phyloP scores from a whole-genome alignment of 2,329 filamentous ascomycete genomes.

The Apiospora pterosperma region DNA sequence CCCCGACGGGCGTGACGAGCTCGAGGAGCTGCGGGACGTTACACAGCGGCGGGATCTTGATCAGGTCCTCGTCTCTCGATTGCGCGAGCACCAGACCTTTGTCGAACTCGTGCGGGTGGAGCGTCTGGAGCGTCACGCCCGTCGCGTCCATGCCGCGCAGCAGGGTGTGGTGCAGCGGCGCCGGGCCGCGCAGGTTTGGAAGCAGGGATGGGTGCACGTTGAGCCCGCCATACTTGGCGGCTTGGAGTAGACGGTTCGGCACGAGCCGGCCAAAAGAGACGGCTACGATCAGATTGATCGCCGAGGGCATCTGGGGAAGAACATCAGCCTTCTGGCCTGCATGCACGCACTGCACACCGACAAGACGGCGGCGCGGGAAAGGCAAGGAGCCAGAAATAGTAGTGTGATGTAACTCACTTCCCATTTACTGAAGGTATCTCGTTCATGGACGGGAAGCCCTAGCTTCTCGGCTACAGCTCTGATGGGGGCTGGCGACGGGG shows the following conservation, averaged over 20 bases:
- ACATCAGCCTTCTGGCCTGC: neutral
- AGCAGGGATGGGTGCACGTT: conserved; percentile 93
- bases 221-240: conserved; percentile 76
- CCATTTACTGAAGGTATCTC: conserved; percentile 83
- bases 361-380: neutral
- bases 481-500: conserved; percentile 62
- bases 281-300: conserved; percentile 77
- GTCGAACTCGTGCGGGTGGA: conserved; percentile 75
- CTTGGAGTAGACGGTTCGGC: conserved; percentile 68
- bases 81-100: conserved; percentile 73
- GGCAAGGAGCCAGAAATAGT: neutral
- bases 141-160: conserved; percentile 58
- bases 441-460: conserved; percentile 65
- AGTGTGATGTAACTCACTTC: conserved; percentile 45
- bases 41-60: conserved; percentile 43
- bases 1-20: conserved; percentile 61
- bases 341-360: neutral
- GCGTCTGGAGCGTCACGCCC: conserved; percentile 83
- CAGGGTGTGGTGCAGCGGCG: conserved; percentile 83
- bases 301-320: conserved; percentile 47
- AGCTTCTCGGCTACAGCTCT: conserved; percentile 62
- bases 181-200: conserved; percentile 80
- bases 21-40: conserved; percentile 48
- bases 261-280: conserved; percentile 95
- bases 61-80: conserved; percentile 56